Evolutionary conservation across 1,139 yeast genomes (phyloP), one percentile per base, ranked within the genome.

Genomic region (Nematodospora anomalae): DNA sequence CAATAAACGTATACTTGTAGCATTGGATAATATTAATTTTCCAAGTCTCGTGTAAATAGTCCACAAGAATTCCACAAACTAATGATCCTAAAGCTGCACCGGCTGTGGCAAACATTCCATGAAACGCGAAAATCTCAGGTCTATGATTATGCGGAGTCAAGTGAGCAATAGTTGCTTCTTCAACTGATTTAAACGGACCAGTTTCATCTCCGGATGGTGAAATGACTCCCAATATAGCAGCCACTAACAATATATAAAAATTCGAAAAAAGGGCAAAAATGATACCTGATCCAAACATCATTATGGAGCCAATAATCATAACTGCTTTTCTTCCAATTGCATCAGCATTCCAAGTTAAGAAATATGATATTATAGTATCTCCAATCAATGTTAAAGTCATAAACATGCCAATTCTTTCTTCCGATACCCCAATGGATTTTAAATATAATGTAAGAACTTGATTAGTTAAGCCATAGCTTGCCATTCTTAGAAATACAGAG

Each of bases 151-250:
- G 71, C 0, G 83, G 79, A 0, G 95, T 83, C 47, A 89, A 62
- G 58, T 87, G 95, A 0, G 96, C 95, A 39, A 89, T 68, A 21
- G 86, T 75, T 0, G 95, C 84, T 55, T 89, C 96, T 55, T 89
- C 97, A 14, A 89, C 80, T 1, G 95, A 80, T 52, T 86, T 83
- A 60, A 89, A 89, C 0, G 97, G 97, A 0, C 97, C 97, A 0
- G 92, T 87, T 53, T 89, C 97, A 51, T 83, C 92, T 11, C 96
- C 96, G 26, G 90, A 80, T 1, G 96, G 95, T 1, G 96, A 86
- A 4, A 89, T 83, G 9, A 89, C 89, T 0, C 75, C 76, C 7
- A 70, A 32, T 5, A 67, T 62, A 3, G 76, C 76, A 3, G 95
- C 95, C 3, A 71, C 18, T 22, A 89, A 63, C 30, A 89, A 63